Base-by-base conservation (phyloP, 2,329 filamentous ascomycete genomes). In the Sporothrix variecibatus region DNA sequence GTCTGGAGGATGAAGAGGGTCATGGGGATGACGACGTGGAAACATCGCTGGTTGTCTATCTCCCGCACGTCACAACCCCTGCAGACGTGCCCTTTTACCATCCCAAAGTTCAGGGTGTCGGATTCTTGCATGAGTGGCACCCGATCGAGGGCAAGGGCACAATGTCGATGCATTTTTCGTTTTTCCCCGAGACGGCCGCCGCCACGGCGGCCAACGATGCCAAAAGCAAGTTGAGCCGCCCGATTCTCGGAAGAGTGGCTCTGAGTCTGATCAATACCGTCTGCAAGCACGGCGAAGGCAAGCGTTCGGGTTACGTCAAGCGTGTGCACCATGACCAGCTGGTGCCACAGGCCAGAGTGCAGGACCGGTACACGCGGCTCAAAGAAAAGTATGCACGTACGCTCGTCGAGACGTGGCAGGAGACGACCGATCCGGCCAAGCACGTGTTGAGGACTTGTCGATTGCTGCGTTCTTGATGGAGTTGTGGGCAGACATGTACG, bases 391-490 rank as follows among this genome's bases (percentile, higher is more conserved):
- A 98, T 80, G 94, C 94, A 0, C 87, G 89, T 26, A 79, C 82
- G 0, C 84, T 99, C 15, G 91, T 94, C 17, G 82, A 88, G n/a
- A 84, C 83, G 1, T 99, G 95, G 96, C 91, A 90, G 17, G 96
- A 98, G 83, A 88, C 88, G 71, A 98, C 95, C 0, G 94, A 97
- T 80, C 93, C 95, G 0, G 86, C 86, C 20, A 99, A 98, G 81
- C 95, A 98, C 80, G 94, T 98, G 2, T 98, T 82, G 96, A 99
- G 81, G 95, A 98, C 80, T 84, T 99, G 26, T 89, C 90, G 3
- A 98, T 99, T 76, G 93, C 95, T 0, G 93, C 95, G 0, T 99
- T 98, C 79, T 85, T 98, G 71, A 93, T 98, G 34, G 95, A 98
- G 84, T 84, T 98, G 1, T 99, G 96, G 96, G 83, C 85, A 15